Base-by-base conservation (phyloP, 768 basidiomycete genomes). In the Candolleomyces efflorescens region DNA sequence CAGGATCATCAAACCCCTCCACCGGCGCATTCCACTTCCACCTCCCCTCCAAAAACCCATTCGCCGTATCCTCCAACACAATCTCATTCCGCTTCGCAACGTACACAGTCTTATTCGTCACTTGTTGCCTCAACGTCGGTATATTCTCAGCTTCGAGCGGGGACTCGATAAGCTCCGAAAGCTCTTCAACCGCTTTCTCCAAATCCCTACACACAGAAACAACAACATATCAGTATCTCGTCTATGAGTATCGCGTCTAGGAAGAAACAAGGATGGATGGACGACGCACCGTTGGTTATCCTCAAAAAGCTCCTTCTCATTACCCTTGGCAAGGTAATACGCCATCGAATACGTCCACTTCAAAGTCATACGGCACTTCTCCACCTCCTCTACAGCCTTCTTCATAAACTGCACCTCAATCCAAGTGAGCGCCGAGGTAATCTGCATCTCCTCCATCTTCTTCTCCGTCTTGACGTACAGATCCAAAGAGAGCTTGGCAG, bases 261-360 rank as follows among this genome's bases (percentile, higher is more conserved):
- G n/a, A n/a, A n/a, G n/a, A n/a, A 11, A 37, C 7, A 20, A 54
- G 15, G 48, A 15, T 23, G 44, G 18, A 22, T 17, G 38, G 22
- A 27, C 9, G 18, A 71, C 79, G 43, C 60, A 87, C 90, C 90
- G 81, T 73, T 99, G 97, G 68, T 98, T 98, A 73, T 98, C 95
- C 72, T 98, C 96, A 66, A 94, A 98, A 47, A 98, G 74, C 67
- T 94, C 91, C 75, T 98, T 98, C 79, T 90, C 79, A 67, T 98
- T 98, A 54, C 90, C 86, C 67, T 82, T 87, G 41, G 84, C 87
- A 26, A 99, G 82, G 68, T 98, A 98, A 76, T 94, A 99, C 26
- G 95, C 96, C 96, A 99, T 98, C 2, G 94, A 90, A 65, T 99
- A 99, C 12, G 96, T 98, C 96, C 97, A 99, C 74, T 98, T 98